phyloP scores from a whole-genome alignment of 2,329 filamentous ascomycete species.

The Thelonectria olida region DNA sequence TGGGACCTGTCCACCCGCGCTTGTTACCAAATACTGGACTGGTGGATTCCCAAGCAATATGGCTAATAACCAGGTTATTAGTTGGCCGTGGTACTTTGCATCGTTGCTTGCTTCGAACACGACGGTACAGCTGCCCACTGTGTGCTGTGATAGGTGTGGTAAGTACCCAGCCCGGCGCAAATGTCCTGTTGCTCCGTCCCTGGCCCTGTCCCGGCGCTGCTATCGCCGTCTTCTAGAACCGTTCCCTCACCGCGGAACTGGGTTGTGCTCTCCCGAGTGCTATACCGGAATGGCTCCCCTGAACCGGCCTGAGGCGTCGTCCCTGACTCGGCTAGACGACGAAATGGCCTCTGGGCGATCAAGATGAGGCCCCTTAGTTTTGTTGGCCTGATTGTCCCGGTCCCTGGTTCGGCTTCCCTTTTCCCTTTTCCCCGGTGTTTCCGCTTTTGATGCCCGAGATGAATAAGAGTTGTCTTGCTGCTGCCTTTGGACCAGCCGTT shows the following conservation, averaged over 20 bases:
- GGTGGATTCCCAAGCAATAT: too few relatives aligned
- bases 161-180: constrained; percentile 27
- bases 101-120: too few relatives aligned
- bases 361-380: constrained; percentile 18
- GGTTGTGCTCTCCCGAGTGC: constrained; percentile 32
- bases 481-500: neutral
- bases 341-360: constrained; percentile 17
- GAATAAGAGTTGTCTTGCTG: too few relatives aligned
- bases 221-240: constrained; percentile 42
- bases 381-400: neutral
- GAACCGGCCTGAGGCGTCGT: neutral
- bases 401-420: neutral
- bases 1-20: too few relatives aligned
- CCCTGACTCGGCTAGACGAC: constrained; percentile 22
- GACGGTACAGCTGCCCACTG: too few relatives aligned
- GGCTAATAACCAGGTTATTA: too few relatives aligned
- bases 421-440: neutral
- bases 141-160: too few relatives aligned
- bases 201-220: constrained; percentile 25
- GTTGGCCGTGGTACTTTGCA: too few relatives aligned
- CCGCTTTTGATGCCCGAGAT: neutral
- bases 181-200: constrained; percentile 25
- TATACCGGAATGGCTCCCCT: constrained; percentile 34
- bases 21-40: too few relatives aligned
- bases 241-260: constrained; percentile 43